These are phyloP conservation scores for Oryza brachyantha DNA, from an alignment of 176 grass and related monocot species.

Conservation along the genomic window DNA sequence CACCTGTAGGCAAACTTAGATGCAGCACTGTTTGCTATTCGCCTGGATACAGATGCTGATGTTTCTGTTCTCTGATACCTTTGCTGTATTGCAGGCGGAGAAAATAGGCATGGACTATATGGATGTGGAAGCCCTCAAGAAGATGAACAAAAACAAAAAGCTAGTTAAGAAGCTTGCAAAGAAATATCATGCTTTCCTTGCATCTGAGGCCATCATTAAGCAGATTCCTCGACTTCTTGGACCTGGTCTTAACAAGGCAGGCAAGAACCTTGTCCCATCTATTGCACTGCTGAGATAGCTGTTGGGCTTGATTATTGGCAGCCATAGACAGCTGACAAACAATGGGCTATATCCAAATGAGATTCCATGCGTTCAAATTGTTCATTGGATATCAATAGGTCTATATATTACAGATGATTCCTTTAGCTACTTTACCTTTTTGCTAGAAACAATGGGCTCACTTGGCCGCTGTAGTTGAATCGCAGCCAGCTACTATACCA, in stretches of 20 bases:
- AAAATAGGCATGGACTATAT: constrained; percentile 68
- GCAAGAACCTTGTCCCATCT: constrained; percentile 27
- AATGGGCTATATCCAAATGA: not conserved
- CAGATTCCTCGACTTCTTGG: constrained; percentile 92
- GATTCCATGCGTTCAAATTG: not conserved
- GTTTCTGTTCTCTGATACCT: not conserved
- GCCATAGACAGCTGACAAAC: not conserved
- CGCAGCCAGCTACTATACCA: no score
- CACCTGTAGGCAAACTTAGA: not conserved
- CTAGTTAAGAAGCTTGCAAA: constrained; percentile 91
- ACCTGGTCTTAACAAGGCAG: constrained; percentile 95
- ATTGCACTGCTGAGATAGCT: not conserved
- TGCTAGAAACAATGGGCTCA: no score
- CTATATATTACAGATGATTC: no score
- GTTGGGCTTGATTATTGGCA: not conserved
- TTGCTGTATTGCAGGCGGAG: constrained; percentile 49
- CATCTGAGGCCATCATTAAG: constrained; percentile 90
- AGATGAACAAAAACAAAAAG: constrained; percentile 99
- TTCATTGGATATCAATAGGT: no score
- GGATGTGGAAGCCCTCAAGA: constrained; percentile 88
- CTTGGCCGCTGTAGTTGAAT: no score
- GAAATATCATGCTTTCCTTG: constrained; percentile 90
- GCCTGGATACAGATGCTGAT: not conserved
- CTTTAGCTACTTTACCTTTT: no score
- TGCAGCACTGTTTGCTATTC: not conserved